Percentiles rank a stretch among this genome's conserved stretches.
phyloP scores from a whole-genome alignment of 2,329 filamentous ascomycete species.

The Paraconiothyrium brasiliense region DNA sequence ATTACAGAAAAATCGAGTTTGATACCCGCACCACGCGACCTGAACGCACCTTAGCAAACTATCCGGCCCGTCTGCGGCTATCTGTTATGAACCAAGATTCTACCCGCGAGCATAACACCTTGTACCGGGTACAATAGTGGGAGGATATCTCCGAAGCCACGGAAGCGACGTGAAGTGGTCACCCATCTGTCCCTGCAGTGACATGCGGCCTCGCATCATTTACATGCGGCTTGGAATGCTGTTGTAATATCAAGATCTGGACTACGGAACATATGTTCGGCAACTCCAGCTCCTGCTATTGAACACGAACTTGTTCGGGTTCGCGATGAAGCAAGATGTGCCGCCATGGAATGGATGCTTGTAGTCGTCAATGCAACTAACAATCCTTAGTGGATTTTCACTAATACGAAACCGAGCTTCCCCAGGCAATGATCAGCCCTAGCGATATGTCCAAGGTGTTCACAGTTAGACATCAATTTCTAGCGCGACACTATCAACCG shows the following conservation, averaged over 20 bases:
- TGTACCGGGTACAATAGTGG: not conserved
- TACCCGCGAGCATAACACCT: not conserved
- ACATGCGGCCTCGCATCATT: conserved; percentile 1
- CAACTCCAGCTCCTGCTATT: not conserved
- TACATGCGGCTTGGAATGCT: not conserved
- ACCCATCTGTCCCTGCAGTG: not conserved
- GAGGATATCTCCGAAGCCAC: not conserved
- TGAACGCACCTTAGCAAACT: not conserved
- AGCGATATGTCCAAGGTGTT: conserved; percentile 6
- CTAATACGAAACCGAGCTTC: conserved; percentile 15
- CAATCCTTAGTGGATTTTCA: not conserved
- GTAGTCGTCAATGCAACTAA: not conserved
- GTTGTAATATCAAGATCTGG: not conserved
- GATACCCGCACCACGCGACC: not conserved
- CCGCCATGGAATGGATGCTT: conserved; percentile 2
- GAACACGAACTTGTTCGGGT: not conserved
- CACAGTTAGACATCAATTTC: conserved; percentile 1
- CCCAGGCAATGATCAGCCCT: conserved; percentile 11
- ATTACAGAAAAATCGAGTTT: not conserved
- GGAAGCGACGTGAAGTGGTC: not conserved
- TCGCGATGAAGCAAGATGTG: not conserved
- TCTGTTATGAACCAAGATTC: conserved; percentile 8
- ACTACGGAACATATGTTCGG: conserved; percentile 1
- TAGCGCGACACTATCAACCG: conserved; percentile 6
- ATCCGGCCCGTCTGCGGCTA: conserved; percentile 1